Evolutionary conservation across 306 rosid species (phyloP), one percentile per base, ranked within the genome.

Genomic region (Vigna mungo): DNA sequence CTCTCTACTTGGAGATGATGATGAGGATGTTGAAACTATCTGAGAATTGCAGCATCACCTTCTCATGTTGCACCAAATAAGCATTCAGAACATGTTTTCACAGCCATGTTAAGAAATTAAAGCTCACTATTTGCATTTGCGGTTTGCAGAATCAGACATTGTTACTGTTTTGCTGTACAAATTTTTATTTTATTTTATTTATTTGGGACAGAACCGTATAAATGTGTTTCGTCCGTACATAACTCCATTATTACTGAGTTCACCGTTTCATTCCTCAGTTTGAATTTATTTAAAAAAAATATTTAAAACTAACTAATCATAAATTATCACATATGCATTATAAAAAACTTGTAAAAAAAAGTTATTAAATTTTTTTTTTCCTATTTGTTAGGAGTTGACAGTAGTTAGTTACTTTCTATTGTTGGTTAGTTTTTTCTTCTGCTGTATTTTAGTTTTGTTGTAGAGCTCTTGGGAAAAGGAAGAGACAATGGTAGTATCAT

Each of bases 1-100:
- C 17, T 52, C 81, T 34, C 54, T 83, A 18, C 58, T 83, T n/a
- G 84, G 78, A 61, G 86, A 83, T 61, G 83, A 44, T 82, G 37
- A 34, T 34, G 76, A 73, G 9, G 47, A 36, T 16, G 69, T 14
- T 32, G 32, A 61, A 60, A 46, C 44, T 17, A 69, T 61, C 20
- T 83, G 71, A 83, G 74, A 74, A 68, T 46, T 59, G 52, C 68
- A 79, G 0, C 39, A 51, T 61, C 72, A 61, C 58, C 78, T 79
- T 61, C 27, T 65, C 37, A 36, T 21, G 44, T 49, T 51, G 47
- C 5, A 25, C 37, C 4, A 2, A 30, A 12, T 62, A 51, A 36
- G 30, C 82, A 36, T 47, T 37, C 4, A 0, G 4, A 69, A 23
- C 63, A 15, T 59, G 74, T 77, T 56, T 55, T 32, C 10, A 25